Evolutionary conservation across 208 protist species (phyloP), one percentile per base, ranked within the genome.

Genomic region (Leptomonas pyrrhocoris): DNA sequence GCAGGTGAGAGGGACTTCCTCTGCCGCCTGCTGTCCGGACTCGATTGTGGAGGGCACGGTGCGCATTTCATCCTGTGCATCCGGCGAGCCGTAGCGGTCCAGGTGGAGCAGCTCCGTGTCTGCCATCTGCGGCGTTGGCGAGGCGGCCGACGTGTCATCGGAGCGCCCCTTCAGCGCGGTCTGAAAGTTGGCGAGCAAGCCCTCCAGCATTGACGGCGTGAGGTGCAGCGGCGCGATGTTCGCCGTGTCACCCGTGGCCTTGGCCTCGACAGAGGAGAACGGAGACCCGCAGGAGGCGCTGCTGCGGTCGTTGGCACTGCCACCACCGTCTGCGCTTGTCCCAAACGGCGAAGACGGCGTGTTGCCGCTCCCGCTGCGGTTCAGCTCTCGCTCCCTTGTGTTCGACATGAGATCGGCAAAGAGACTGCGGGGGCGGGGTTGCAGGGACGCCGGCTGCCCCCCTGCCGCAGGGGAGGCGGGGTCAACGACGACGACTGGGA

Each of bases 111-210:
- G 9, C 23, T 57, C 50, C 19, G 60, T 55, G 15, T 67, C 61
- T 2, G 46, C 34, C 34, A 67, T n/a, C 48, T 57, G 61, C 48
- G 61, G 61, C 48, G 25, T 21, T 12, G 48, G 48, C 34, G 61
- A 45, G 19, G 21, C 46, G 12, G 51, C 18, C 27, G 46, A 25
- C 55, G 27, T 62, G 27, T 63, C 71, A 13, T 21, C 51, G 12
- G 55, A 28, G 46, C 63, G 63, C 45, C 40, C 57, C 36, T 30
- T 42, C 63, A 77, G 25, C 56, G 63, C 71, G 11, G 71, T 70
- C 31, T 77, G 56, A 49, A 77, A 77, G 30, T 55, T 70, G n/a
- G 71, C 63, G 2, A 77, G 62, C 13, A 67, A 27, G 42, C 60
- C 67, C 36, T 69, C 62, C 56, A 77, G 48, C 45, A 54, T 36